Evolutionary conservation across 495 filamentous ascomycete genomes (phyloP).

Genomic region (Penicillium pancosmium): DNA sequence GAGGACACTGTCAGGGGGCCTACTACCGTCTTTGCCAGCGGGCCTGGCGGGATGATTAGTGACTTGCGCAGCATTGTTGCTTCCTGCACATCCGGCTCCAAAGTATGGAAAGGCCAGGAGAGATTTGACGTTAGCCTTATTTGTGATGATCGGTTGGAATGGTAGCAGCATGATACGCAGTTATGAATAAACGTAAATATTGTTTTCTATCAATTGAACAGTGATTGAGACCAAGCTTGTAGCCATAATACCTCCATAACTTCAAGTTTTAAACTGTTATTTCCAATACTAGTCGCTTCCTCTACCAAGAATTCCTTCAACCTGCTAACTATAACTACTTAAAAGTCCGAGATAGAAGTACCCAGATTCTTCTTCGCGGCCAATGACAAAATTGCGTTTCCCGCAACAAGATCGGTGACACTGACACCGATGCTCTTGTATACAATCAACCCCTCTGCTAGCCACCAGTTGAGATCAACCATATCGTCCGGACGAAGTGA

Average conservation of each 20-base stretch:
- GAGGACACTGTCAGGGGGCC: slow-evolving; percentile 36
- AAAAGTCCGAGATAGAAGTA: slow-evolving; percentile 2
- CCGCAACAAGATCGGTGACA: slow-evolving; percentile 16
- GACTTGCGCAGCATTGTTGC: slow-evolving; percentile 60
- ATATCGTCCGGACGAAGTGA: background rate
- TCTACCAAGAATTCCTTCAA: no score
- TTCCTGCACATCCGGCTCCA: slow-evolving; percentile 45
- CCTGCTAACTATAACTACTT: background rate
- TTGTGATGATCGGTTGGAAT: slow-evolving; percentile 54
- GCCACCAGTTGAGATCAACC: background rate
- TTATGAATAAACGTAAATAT: background rate
- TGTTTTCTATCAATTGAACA: background rate
- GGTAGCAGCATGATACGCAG: slow-evolving; percentile 8
- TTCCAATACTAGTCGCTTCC: no score
- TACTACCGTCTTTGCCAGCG: slow-evolving; percentile 61
- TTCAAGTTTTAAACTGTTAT: no score
- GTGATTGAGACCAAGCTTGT: background rate
- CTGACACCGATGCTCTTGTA: slow-evolving; percentile 21
- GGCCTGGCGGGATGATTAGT: slow-evolving; percentile 60
- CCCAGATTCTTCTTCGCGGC: slow-evolving; percentile 1
- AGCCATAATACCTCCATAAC: no score
- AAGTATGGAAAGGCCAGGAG: slow-evolving; percentile 58
- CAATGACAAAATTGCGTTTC: background rate
- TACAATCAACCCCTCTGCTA: slow-evolving; percentile 5
- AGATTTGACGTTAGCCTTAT: slow-evolving; percentile 57